Percentiles rank a stretch among this genome's conserved stretches.
phyloP scores from a whole-genome alignment of 2,329 filamentous ascomycete species.

The Calonectria pseudoturangicola region DNA sequence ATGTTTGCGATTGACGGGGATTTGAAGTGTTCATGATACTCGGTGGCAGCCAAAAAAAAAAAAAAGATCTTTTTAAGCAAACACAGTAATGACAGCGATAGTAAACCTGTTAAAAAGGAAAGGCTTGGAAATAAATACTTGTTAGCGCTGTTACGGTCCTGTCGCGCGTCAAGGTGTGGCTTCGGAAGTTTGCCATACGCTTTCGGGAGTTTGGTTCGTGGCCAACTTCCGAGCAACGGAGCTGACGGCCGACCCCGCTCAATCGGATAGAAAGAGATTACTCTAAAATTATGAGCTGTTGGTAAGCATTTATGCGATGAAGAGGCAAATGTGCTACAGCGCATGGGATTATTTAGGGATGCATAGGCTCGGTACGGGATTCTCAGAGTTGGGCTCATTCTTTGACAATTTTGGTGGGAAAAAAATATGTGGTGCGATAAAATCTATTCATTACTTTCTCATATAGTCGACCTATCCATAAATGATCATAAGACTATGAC shows the following conservation, averaged over 20 bases:
- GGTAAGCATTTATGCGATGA: no score
- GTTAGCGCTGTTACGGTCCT: background rate
- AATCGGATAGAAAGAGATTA: no score
- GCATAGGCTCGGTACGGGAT: no score
- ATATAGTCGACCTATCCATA: background rate
- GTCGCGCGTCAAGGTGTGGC: background rate
- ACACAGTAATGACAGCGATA: background rate
- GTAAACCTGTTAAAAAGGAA: no score
- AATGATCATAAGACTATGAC: accelerated
- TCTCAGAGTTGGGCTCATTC: no score
- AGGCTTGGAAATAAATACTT: background rate
- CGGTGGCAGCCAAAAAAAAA: no score
- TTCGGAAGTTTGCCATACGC: no score
- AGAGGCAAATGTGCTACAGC: no score
- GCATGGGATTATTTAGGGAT: no score
- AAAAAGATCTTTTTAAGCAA: background rate
- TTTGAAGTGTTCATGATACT: background rate
- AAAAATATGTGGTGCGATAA: no score
- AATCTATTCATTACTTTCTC: background rate
- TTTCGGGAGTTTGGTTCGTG: background rate
- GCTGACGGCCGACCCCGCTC: background rate
- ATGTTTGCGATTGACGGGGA: background rate
- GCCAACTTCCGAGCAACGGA: slow-evolving; percentile 11
- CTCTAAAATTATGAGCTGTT: no score
- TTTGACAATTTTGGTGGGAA: no score